phyloP scores from a whole-genome alignment of 108 stramenopile species.

The Cyclotella cryptica region DNA sequence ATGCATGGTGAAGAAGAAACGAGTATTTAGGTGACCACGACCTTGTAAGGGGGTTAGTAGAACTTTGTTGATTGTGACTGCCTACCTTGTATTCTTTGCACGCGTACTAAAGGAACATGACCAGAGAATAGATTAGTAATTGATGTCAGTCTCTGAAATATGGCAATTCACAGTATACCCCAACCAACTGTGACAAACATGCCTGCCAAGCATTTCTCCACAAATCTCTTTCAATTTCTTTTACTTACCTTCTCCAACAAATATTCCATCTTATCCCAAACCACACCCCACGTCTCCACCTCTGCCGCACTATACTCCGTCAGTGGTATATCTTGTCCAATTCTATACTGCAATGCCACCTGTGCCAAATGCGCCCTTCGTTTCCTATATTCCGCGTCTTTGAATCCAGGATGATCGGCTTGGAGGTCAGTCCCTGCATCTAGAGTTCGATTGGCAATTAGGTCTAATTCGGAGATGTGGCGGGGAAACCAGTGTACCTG shows the following conservation, averaged over 20 bases:
- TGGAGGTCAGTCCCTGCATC: conserved; percentile 88
- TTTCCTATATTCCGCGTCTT: conserved; percentile 84
- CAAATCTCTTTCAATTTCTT: background rate
- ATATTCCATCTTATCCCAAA: conserved; percentile 90
- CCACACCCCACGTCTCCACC: conserved; percentile 89
- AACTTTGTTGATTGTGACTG: conserved; percentile 3
- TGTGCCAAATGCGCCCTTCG: conserved; percentile 80
- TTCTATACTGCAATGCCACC: conserved; percentile 70
- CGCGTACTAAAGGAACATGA: conserved; percentile 63
- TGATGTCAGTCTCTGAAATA: background rate
- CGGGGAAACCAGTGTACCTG: conserved; percentile 93
- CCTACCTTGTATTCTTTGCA: conserved; percentile 90
- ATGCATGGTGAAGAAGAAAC: background rate
- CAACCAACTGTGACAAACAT: too few relatives aligned
- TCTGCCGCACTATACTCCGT: conserved; percentile 92
- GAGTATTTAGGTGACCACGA: background rate
- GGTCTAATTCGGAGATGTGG: conserved; percentile 91
- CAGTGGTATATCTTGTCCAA: conserved; percentile 78
- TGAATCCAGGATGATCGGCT: conserved; percentile 92
- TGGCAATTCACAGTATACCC: background rate
- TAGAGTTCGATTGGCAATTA: conserved; percentile 88
- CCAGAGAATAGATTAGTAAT: background rate
- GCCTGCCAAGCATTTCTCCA: background rate
- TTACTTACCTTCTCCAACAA: conserved; percentile 66
- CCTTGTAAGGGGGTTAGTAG: too few relatives aligned